Evolutionary conservation across 2,329 filamentous ascomycete species (phyloP).

Genomic region (Annulohypoxylon truncatum): DNA sequence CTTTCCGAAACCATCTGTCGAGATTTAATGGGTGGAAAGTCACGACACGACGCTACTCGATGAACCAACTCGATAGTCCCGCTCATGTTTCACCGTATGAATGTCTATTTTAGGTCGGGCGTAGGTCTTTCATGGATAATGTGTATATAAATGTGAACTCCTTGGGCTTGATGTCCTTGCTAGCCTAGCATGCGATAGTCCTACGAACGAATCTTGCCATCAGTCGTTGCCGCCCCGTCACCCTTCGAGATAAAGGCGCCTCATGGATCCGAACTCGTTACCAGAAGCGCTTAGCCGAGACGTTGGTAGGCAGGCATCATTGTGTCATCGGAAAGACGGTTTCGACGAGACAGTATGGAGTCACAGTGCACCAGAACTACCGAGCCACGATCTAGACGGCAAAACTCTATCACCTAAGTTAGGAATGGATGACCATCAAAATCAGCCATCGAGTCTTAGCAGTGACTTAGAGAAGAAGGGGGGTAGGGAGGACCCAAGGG

Average conservation of each 20-base stretch:
- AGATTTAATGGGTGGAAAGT: slow-evolving; percentile 33
- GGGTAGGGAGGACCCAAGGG: slow-evolving; percentile 32
- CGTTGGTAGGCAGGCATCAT: background rate
- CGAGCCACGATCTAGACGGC: slow-evolving; percentile 22
- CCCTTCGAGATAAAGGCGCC: slow-evolving; percentile 6
- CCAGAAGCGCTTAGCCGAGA: slow-evolving; percentile 1
- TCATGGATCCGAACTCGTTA: slow-evolving; percentile 31
- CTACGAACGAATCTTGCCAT: slow-evolving; percentile 13
- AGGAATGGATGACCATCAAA: slow-evolving; percentile 25
- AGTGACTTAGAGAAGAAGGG: slow-evolving; percentile 44
- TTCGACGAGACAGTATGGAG: slow-evolving; percentile 17
- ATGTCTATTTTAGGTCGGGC: slow-evolving; percentile 11
- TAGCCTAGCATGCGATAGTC: slow-evolving; percentile 18
- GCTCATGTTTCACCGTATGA: slow-evolving; percentile 4
- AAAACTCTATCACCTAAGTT: slow-evolving; percentile 22
- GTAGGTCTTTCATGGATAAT: slow-evolving; percentile 24
- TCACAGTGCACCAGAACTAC: slow-evolving; percentile 3
- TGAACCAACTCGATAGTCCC: slow-evolving; percentile 16
- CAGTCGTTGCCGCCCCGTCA: background rate
- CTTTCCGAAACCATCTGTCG: slow-evolving; percentile 39
- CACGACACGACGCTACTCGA: slow-evolving; percentile 13
- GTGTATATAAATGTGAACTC: slow-evolving; percentile 31
- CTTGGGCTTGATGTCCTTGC: slow-evolving; percentile 11
- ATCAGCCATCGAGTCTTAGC: slow-evolving; percentile 35
- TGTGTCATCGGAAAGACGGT: slow-evolving; percentile 5